Evolutionary conservation across 2,329 filamentous ascomycete species (phyloP).

Genomic region (Plenodomus lindquistii): DNA sequence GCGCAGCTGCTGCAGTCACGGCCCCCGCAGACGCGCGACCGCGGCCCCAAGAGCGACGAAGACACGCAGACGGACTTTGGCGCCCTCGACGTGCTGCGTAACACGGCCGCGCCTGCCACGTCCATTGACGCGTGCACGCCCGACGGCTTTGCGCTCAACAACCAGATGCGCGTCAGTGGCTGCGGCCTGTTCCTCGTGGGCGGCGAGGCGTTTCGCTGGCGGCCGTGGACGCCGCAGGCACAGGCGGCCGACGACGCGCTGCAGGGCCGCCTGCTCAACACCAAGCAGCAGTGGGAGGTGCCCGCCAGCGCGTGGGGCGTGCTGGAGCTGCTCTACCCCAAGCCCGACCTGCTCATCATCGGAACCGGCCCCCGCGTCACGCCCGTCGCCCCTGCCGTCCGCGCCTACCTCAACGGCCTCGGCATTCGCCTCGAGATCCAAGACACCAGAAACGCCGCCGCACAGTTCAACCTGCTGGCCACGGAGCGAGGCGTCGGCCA

Average conservation of each 20-base stretch:
- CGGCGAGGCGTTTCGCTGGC: slow-evolving; percentile 88
- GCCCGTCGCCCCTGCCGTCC: slow-evolving; percentile 76
- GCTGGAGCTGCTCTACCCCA: slow-evolving; percentile 79
- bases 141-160: slow-evolving; percentile 87
- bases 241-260: slow-evolving; percentile 39
- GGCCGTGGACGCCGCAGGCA: slow-evolving; percentile 69
- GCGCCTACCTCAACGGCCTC: slow-evolving; percentile 71
- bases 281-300: slow-evolving; percentile 81
- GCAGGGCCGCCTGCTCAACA: slow-evolving; percentile 64
- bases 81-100: slow-evolving; percentile 76
- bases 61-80: slow-evolving; percentile 72
- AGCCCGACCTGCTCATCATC: slow-evolving; percentile 89
- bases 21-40: slow-evolving; percentile 57
- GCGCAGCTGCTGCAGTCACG: slow-evolving; percentile 20
- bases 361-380: slow-evolving; percentile 77
- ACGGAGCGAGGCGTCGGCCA: slow-evolving; percentile 86
- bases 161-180: slow-evolving; percentile 70
- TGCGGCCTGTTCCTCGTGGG: slow-evolving; percentile 77
- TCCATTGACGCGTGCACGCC: slow-evolving; percentile 79
- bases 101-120: slow-evolving; percentile 75
- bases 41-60: slow-evolving; percentile 64
- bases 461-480: slow-evolving; percentile 93
- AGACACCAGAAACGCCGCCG: slow-evolving; percentile 90
- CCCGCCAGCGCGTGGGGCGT: slow-evolving; percentile 71
- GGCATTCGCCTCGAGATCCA: slow-evolving; percentile 86